phyloP scores from a whole-genome alignment of 345 rosid genomes.

The Aquilaria yunnanensis region DNA sequence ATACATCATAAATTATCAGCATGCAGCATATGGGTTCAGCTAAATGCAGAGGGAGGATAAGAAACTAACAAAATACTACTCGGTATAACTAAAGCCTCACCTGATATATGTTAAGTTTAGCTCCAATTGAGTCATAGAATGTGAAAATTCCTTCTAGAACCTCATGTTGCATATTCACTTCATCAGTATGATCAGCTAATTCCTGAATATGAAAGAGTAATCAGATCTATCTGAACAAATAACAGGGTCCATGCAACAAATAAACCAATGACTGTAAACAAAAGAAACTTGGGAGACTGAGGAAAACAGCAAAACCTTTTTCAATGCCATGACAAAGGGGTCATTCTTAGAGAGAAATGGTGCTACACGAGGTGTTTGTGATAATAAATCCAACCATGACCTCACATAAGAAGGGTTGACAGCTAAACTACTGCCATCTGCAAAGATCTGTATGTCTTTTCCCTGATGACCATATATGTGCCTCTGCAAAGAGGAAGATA shows the following conservation, averaged over 20 bases:
- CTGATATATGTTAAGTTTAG: conserved; percentile 86
- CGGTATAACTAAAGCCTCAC: conserved; percentile 23
- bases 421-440: conserved; percentile 79
- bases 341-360: conserved; percentile 90
- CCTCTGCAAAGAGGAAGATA: conserved; percentile 37
- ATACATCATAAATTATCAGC: too few species aligned
- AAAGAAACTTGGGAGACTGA: not conserved
- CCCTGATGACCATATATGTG: conserved; percentile 86
- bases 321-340: conserved; percentile 69
- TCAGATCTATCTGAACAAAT: not conserved
- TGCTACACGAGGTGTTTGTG: conserved; percentile 90
- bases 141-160: conserved; percentile 78
- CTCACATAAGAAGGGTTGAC: conserved; percentile 65
- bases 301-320: conserved; percentile 45
- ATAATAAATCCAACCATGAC: conserved; percentile 86
- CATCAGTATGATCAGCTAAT: conserved; percentile 69
- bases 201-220: conserved; percentile 49
- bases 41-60: too few species aligned
- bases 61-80: not conserved
- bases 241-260: not conserved
- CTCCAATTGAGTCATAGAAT: conserved; percentile 76
- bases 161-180: conserved; percentile 77
- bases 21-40: too few species aligned
- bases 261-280: not conserved
- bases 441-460: conserved; percentile 66